These are phyloP conservation scores for Arthrinium phaeospermum DNA, from an alignment of 2,329 filamentous ascomycete genomes.

Conservation along the genomic window DNA sequence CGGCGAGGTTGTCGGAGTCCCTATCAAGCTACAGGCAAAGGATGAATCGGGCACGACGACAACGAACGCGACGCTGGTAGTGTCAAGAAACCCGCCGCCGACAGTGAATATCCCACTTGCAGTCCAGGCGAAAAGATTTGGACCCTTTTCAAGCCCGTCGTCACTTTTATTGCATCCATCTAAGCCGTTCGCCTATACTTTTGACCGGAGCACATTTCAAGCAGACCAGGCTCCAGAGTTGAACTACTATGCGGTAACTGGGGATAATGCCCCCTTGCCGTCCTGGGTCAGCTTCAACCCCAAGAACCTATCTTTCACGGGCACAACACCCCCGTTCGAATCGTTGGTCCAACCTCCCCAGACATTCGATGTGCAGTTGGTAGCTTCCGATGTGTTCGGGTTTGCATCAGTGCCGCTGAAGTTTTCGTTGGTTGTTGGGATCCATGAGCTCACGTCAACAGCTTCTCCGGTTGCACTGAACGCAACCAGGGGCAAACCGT, in stretches of 20 bases:
- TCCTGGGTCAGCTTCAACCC: constrained; percentile 83
- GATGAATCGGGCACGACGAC: constrained; percentile 68
- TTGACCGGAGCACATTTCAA: constrained; percentile 68
- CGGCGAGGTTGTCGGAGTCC: constrained; percentile 61
- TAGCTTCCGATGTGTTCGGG: constrained; percentile 80
- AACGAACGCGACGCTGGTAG: constrained; percentile 72
- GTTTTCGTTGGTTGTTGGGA: constrained; percentile 76
- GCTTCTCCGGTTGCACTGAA: constrained; percentile 62
- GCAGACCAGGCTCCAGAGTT: constrained; percentile 53
- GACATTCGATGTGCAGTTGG: constrained; percentile 71
- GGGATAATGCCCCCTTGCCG: constrained; percentile 80
- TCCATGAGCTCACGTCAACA: constrained; percentile 70
- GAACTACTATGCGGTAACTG: constrained; percentile 79
- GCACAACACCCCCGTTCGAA: constrained; percentile 69
- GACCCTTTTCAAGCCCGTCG: constrained; percentile 64
- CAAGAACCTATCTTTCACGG: constrained; percentile 68
- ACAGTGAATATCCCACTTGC: constrained; percentile 60
- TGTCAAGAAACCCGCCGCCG: constrained; percentile 65
- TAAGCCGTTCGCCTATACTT: constrained; percentile 57
- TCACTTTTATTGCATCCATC: constrained; percentile 63
- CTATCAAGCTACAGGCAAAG: constrained; percentile 71
- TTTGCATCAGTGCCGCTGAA: constrained; percentile 70
- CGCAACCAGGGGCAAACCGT: constrained; percentile 55
- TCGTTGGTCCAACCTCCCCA: constrained; percentile 71
- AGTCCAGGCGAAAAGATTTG: constrained; percentile 62